Conservation (phyloP, 495 filamentous ascomycete species). For the Penicillium canescens region DNA sequence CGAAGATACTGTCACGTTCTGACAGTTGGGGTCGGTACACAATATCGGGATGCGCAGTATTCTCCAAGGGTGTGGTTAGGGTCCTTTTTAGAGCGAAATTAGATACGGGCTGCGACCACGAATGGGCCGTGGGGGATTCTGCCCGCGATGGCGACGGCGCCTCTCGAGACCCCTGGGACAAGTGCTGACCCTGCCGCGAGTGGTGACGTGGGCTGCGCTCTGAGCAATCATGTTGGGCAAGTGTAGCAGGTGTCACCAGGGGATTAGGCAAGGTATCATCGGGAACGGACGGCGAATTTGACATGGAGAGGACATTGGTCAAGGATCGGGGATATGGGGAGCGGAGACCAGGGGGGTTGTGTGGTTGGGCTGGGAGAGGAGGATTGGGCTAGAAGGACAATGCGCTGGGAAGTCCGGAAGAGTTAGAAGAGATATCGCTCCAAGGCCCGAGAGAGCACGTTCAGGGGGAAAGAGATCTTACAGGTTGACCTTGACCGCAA, state of each 20-base stretch:
- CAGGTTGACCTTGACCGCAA: slow-evolving; percentile 30
- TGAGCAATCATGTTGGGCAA: slow-evolving; percentile 50
- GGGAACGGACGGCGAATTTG: slow-evolving; percentile 51
- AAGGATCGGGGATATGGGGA: slow-evolving; percentile 34
- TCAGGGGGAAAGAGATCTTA: slow-evolving; percentile 34
- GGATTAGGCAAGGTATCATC: slow-evolving; percentile 47
- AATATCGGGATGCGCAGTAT: slow-evolving; percentile 24
- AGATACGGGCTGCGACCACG: slow-evolving; percentile 36
- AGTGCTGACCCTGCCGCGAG: slow-evolving; percentile 34
- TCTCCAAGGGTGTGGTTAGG: slow-evolving; percentile 30
- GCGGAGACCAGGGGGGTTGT: slow-evolving; percentile 14
- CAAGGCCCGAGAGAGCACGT: slow-evolving; percentile 26
- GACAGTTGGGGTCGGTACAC: slow-evolving; percentile 53
- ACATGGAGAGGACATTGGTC: slow-evolving; percentile 60
- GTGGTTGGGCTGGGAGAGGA: slow-evolving; percentile 10
- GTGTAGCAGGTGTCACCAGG: slow-evolving; percentile 52
- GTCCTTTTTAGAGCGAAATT: slow-evolving; percentile 40
- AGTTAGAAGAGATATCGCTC: not conserved
- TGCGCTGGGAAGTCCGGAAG: slow-evolving; percentile 1
- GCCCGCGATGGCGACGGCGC: slow-evolving; percentile 40
- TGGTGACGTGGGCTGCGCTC: slow-evolving; percentile 45
- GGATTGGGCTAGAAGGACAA: slow-evolving; percentile 16
- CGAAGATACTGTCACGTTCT: slow-evolving; percentile 65
- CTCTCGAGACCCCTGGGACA: slow-evolving; percentile 33
- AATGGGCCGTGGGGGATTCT: slow-evolving; percentile 41